Base-by-base conservation (phyloP, 352 stramenopile species). In the Sclerospora graminicola region DNA sequence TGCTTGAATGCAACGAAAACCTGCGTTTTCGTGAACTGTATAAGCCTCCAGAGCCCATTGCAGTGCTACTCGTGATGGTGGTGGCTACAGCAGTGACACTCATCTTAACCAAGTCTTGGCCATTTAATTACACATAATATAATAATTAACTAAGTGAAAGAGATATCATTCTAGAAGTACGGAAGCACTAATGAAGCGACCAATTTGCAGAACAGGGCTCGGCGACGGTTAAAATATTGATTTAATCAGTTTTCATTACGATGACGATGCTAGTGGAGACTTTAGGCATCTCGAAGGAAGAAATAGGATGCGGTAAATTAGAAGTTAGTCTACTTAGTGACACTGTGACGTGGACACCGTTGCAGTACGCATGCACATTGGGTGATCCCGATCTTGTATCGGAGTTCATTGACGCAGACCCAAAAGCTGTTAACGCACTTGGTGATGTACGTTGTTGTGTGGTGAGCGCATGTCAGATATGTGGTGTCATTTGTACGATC, bases 11-110 rank as follows among this genome's bases (percentile, higher is more conserved):
- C 51, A 83, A 77, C 37, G 66, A 87, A 50, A 87, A 86, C 47
- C 45, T 89, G 41, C 78, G 72, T 45, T 87, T 88, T 45, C 74
- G 72, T 4, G 72, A 87, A 39, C 50, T 89, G 6, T 86, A 87
- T 60, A 68, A 66, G 31, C 50, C 74, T 2, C 78, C 78, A 0
- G 78, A 89, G 53, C 71, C 69, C 7, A 65, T 71, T 24, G 78
- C 82, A 38, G 37, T 89, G 43, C n/a, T 83, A 23, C 59, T 69
- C 4, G 65, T 72, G 10, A 27, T 74, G 15, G 29, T 62, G 26
- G 49, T 89, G 18, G 52, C 77, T 5, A 77, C 68, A 3, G 66
- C 79, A 27, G 69, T 89, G 48, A 67, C 72, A 42, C 69, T 89
- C 15, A 72, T 84, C 20, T 24, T 89, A 21, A 87, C 63, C 31